Evolutionary conservation across 1,284 basidiomycete genomes (phyloP), one percentile per base, ranked within the genome.

Genomic region (Pseudozyma thailandica): DNA sequence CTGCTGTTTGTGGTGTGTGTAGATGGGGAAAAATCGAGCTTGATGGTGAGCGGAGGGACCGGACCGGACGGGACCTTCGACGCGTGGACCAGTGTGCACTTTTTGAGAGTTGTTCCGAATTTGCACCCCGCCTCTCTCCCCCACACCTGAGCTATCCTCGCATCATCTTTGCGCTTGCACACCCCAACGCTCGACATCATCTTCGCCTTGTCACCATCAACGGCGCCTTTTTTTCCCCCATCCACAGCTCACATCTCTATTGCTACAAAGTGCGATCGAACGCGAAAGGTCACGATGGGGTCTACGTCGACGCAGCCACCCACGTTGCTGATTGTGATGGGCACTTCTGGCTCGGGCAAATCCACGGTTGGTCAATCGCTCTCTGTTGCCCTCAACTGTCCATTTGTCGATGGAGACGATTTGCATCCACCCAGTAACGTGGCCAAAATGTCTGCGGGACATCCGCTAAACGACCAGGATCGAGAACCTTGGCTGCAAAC

Each of bases 401-500:
- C 92, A 0, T 95, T 92, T 84, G 85, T 93, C 64, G 94, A 97
- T 79, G 94, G 91, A 35, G 94, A 97, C 82, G 90, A 91, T 63
- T 86, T 97, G 33, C 94, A 97, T 81, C 91, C 94, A 0, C 78
- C 86, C 13, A 82, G 87, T 6, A 96, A 96, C 83, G 88, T 96
- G 43, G 90, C 87, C 28, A 97, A 97, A 86, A 97, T 97, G 94
- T 86, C 89, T 1, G 78, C 84, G 0, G 92, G 93, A 0, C 85
- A 86, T n/a, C 90, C 93, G 0, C 85, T 98, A 58, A 89, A 86
- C 1, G 94, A 97, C 79, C 87, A 26, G 0, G 83, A 97, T 82
- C 89, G 94, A 20, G 86, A 89, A 62, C 93, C 94, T 0, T 97
- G 94, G 94, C 86, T 98, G 7, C 86, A 87, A 50, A 82, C 86